Evolutionary conservation across 73 alveolate species (phyloP).

Genomic region (Paramecium octaurelia): DNA sequence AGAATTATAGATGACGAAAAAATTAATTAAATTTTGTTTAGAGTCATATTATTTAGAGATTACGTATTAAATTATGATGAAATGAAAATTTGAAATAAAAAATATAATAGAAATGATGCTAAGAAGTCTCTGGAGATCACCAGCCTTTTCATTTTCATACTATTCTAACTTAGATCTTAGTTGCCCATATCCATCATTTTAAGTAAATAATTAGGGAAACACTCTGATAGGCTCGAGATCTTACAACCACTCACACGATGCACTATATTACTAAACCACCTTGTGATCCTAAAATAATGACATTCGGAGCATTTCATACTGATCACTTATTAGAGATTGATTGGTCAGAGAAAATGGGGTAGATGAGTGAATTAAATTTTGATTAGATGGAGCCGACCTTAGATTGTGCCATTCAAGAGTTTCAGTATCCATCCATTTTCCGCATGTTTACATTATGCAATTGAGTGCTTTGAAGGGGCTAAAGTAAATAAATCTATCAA

Average conservation of each 20-base stretch:
- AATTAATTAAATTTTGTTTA: no score
- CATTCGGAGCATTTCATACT: conserved; percentile 73
- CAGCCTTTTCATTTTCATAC: not conserved
- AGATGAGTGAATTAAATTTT: not conserved
- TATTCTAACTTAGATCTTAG: not conserved
- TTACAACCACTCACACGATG: conserved; percentile 45
- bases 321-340: conserved; percentile 77
- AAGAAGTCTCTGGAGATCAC: not conserved
- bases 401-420: conserved; percentile 66
- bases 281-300: conserved; percentile 56
- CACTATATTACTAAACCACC: conserved; percentile 57
- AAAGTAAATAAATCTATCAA: not conserved
- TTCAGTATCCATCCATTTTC: conserved; percentile 76
- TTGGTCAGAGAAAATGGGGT: conserved; percentile 68
- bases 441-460: conserved; percentile 80
- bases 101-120: not conserved
- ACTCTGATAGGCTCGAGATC: conserved; percentile 22
- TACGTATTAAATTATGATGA: not conserved
- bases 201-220: not conserved
- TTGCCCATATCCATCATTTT: conserved; percentile 13
- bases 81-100: not conserved
- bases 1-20: no score
- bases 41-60: not conserved
- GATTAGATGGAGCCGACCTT: conserved; percentile 74
- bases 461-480: conserved; percentile 82